A percentile compares a stretch with the other conserved stretches of the same genome.
These are phyloP conservation scores for Picea engelmannii DNA, from an alignment of 83 land plant species.

Conservation along the genomic window DNA sequence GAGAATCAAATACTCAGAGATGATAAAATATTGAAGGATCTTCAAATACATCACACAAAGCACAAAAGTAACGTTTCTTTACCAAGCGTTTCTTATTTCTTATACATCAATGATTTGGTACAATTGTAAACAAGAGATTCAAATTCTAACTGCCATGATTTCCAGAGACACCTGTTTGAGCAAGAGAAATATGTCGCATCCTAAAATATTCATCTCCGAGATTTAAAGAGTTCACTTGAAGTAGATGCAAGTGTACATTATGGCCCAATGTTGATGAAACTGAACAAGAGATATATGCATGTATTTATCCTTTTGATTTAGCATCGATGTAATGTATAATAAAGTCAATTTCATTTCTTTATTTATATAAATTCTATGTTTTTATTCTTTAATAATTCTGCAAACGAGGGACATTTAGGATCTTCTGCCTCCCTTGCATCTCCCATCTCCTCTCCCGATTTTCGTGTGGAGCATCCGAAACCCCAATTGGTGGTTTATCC, in stretches of 20 bases:
- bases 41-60: slow-evolving; percentile 23
- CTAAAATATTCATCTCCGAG: slow-evolving; percentile 49
- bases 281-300: slow-evolving; percentile 65
- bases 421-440: too few relatives aligned
- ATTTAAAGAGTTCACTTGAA: slow-evolving; percentile 51
- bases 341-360: neutral
- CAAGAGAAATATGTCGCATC: slow-evolving; percentile 34
- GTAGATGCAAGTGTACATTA: slow-evolving; percentile 45
- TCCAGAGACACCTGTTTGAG: slow-evolving; percentile 37
- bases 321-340: neutral
- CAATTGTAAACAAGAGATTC: neutral
- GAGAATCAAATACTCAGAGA: slow-evolving; percentile 47
- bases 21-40: slow-evolving; percentile 26
- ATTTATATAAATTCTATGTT: neutral
- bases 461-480: too few relatives aligned
- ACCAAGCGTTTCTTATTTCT: neutral
- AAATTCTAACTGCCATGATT: slow-evolving; percentile 4
- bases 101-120: neutral
- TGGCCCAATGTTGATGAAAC: slow-evolving; percentile 76
- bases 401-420: too few relatives aligned
- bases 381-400: neutral
- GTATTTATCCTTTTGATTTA: slow-evolving; percentile 14
- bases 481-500: too few relatives aligned
- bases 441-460: too few relatives aligned
- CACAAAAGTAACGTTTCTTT: slow-evolving; percentile 41